Percentiles rank a stretch among this genome's conserved stretches.
Conservation (phyloP, 345 rosid species). For the Pistacia atlantica region DNA sequence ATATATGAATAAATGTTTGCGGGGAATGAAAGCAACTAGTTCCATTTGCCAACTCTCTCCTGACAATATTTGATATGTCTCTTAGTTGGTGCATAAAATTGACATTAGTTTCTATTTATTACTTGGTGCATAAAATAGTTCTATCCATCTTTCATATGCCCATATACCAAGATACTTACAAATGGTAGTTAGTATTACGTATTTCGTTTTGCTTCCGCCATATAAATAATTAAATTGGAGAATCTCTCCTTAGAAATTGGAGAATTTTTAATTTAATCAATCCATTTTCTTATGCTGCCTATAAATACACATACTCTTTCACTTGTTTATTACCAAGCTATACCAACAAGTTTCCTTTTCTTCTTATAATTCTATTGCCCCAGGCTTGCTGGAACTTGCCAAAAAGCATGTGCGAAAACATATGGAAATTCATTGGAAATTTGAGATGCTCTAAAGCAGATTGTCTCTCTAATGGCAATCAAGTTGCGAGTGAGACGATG, state of each 20-base stretch:
- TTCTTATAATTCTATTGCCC: background rate
- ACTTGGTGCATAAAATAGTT: background rate
- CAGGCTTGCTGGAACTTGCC: background rate
- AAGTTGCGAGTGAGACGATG: constrained; percentile 31
- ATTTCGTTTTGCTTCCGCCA: background rate
- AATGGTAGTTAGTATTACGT: background rate
- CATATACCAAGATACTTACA: background rate
- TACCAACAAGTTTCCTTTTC: background rate
- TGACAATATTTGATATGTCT: background rate
- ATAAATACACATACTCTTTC: constrained; percentile 9
- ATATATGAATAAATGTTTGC: background rate
- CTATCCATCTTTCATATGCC: background rate
- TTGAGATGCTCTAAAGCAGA: constrained; percentile 10
- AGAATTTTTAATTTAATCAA: background rate
- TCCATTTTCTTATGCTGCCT: background rate
- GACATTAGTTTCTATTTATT: background rate
- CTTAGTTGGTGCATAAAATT: background rate
- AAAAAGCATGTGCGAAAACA: constrained; percentile 13
- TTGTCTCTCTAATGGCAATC: constrained; percentile 21
- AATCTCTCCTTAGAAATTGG: constrained; percentile 8
- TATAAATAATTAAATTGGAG: background rate
- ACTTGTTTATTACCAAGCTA: background rate
- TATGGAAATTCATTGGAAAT: constrained; percentile 12
- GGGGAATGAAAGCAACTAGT: background rate
- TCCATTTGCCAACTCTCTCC: constrained; percentile 9